phyloP scores from a whole-genome alignment of 169 alveolate genomes.

The Haemoproteus tartakovskyi region DNA sequence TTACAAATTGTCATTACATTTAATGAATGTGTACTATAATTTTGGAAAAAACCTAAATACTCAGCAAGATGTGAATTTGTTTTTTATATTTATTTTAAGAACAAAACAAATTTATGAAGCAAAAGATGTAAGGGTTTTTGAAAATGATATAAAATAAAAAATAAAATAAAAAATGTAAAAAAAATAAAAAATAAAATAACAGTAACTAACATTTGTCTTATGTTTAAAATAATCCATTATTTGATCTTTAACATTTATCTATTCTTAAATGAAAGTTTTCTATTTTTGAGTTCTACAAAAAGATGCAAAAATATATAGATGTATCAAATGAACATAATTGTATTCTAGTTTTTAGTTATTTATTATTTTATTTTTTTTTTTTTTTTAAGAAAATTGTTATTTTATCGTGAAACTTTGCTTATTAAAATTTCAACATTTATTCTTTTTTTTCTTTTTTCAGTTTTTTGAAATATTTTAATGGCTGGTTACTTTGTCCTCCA shows the following conservation, averaged over 20 bases:
- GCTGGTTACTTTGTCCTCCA: conserved; percentile 65
- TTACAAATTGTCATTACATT: conserved; percentile 48
- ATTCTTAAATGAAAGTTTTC: no score
- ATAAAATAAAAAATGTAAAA: neutral
- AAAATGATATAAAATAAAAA: neutral
- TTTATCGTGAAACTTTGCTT: no score
- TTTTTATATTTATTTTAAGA: conserved; percentile 55
- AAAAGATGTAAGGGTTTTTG: conserved; percentile 42
- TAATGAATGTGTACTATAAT: conserved; percentile 56
- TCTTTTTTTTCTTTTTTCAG: neutral
- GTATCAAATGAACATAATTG: neutral
- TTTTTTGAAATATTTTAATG: conserved; percentile 59
- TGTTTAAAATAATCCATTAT: no score
- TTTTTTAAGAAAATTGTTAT: no score
- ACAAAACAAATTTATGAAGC: conserved; percentile 58
- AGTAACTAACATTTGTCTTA: no score
- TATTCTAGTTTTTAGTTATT: neutral
- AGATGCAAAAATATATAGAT: neutral
- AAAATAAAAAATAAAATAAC: neutral
- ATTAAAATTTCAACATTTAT: neutral
- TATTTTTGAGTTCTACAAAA: no score
- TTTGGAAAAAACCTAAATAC: conserved; percentile 64
- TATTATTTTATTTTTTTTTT: no score
- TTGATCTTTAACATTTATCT: no score
- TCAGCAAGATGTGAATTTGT: conserved; percentile 62